Conservation (phyloP, 2,329 filamentous ascomycete genomes). For the Cyphellophora attinorum region DNA sequence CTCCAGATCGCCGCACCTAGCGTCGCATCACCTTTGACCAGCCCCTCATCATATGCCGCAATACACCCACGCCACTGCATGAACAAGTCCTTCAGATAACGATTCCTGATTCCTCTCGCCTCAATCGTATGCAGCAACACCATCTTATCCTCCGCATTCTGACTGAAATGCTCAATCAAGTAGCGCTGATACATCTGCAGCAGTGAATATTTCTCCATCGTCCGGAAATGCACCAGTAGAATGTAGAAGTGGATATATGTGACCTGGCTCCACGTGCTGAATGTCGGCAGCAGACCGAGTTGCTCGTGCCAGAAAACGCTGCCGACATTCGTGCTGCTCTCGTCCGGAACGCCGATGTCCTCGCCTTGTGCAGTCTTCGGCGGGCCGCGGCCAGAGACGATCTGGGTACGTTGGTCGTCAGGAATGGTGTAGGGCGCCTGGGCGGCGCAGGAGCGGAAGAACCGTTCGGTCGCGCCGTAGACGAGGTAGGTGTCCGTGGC, state of each 20-base stretch:
- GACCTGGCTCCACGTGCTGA: slow-evolving; percentile 91
- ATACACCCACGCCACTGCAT: slow-evolving; percentile 84
- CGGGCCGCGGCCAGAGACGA: slow-evolving; percentile 34
- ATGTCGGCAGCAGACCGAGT: slow-evolving; percentile 71
- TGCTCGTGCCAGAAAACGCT: slow-evolving; percentile 29
- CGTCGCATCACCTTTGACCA: slow-evolving; percentile 37
- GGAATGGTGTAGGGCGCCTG: slow-evolving; percentile 71
- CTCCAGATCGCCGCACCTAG: slow-evolving; percentile 70
- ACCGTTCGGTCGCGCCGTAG: slow-evolving; percentile 65
- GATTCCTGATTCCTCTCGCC: slow-evolving; percentile 45
- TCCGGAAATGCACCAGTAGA: slow-evolving; percentile 71
- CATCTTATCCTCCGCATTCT: slow-evolving; percentile 61
- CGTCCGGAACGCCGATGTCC: slow-evolving; percentile 60
- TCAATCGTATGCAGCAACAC: slow-evolving; percentile 38
- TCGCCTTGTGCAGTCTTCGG: slow-evolving; percentile 67
- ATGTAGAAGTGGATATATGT: slow-evolving; percentile 96
- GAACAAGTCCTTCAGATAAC: slow-evolving; percentile 75
- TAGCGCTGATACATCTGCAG: slow-evolving; percentile 77
- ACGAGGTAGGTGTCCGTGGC: slow-evolving; percentile 63
- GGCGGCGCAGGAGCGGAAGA: slow-evolving; percentile 65
- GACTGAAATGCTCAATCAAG: slow-evolving; percentile 82
- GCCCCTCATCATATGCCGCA: slow-evolving; percentile 49
- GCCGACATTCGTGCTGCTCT: slow-evolving; percentile 1
- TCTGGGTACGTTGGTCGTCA: slow-evolving; percentile 54
- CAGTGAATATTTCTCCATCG: slow-evolving; percentile 56